These are phyloP conservation scores for Leucosporidium yakuticum DNA, from an alignment of 768 basidiomycete genomes.

Conservation along the genomic window DNA sequence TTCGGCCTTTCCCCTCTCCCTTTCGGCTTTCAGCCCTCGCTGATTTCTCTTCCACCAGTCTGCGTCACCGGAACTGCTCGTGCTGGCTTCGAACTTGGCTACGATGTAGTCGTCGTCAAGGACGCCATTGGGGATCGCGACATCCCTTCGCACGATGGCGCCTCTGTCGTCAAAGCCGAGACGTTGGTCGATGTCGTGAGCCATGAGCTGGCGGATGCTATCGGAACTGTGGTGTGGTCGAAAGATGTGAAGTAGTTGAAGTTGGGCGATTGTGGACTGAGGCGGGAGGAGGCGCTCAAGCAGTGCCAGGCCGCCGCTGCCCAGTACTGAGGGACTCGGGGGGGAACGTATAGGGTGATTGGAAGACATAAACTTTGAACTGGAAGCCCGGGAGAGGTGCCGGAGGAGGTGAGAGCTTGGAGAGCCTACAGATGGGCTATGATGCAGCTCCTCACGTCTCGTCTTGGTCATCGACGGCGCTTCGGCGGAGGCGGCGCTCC, in stretches of 20 bases:
- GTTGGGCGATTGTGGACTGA: too few relatives aligned
- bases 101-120: constrained; percentile 24
- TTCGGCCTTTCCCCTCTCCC: neutral
- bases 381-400: too few relatives aligned
- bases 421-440: too few relatives aligned
- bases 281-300: too few relatives aligned
- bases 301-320: too few relatives aligned
- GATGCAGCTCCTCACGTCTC: too few relatives aligned
- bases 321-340: too few relatives aligned
- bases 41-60: neutral
- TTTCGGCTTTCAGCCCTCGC: neutral
- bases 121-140: constrained; percentile 30
- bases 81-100: constrained; percentile 25
- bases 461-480: too few relatives aligned
- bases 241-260: neutral
- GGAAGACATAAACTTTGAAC: too few relatives aligned
- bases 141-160: constrained; percentile 4
- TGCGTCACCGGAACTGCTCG: constrained; percentile 34
- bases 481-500: too few relatives aligned
- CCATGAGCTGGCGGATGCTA: constrained; percentile 3
- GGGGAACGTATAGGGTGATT: too few relatives aligned
- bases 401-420: too few relatives aligned
- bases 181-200: neutral
- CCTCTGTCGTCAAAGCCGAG: neutral
- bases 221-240: neutral